These are phyloP conservation scores for Plantago ovata DNA, from an alignment of 257 asterid genomes.

Conservation along the genomic window DNA sequence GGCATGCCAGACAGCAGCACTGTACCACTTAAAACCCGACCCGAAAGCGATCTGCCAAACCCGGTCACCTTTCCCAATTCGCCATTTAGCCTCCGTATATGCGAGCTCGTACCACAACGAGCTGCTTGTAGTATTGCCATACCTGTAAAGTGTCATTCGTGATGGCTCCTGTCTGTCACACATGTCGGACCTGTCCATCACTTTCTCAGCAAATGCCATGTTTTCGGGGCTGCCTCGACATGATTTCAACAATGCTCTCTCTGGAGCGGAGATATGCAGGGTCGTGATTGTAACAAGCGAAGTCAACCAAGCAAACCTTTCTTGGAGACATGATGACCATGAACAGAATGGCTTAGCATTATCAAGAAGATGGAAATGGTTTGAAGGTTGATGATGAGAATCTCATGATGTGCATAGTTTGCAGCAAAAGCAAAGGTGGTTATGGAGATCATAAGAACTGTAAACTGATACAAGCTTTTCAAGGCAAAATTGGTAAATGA, in stretches of 20 bases:
- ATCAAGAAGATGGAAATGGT: too few species aligned
- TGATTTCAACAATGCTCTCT: neutral
- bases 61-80: constrained; percentile 35
- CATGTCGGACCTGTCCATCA: neutral
- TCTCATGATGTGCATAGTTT: too few species aligned
- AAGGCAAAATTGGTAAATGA: too few species aligned
- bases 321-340: neutral
- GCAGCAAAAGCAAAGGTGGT: too few species aligned
- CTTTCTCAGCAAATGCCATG: neutral
- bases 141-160: constrained; percentile 45
- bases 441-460: too few species aligned
- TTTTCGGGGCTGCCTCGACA: neutral
- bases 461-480: too few species aligned
- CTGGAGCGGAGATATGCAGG: neutral
- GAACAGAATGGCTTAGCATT: too few species aligned
- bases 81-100: constrained; percentile 46
- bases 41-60: constrained; percentile 50
- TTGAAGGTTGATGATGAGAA: too few species aligned
- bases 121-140: constrained; percentile 48
- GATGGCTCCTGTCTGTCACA: constrained; percentile 35
- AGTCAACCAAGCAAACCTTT: neutral
- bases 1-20: constrained; percentile 44
- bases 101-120: constrained; percentile 47
- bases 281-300: neutral
- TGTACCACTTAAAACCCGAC: constrained; percentile 47